phyloP scores from a whole-genome alignment of 192 early-diverging fungal genomes.

The Borealophlyctis nickersoniae region DNA sequence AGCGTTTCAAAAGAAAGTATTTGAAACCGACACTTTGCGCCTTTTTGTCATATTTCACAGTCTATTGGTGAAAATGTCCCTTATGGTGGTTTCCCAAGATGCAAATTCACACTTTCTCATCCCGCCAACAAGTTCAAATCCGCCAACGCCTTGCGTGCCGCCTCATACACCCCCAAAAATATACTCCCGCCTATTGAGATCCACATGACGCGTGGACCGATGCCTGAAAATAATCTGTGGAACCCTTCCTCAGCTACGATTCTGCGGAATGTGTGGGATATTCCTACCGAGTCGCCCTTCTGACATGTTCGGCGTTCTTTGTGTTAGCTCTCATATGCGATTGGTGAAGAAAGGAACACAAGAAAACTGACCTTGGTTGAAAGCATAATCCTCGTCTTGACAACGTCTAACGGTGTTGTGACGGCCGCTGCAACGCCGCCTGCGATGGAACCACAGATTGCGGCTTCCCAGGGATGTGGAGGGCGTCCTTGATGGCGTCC shows the following conservation, averaged over 20 bases:
- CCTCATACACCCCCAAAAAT: constrained; percentile 95
- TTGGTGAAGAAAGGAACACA: background rate
- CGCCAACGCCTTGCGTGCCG: constrained; percentile 3
- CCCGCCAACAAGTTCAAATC: background rate
- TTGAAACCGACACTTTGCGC: too few species aligned
- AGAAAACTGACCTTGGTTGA: constrained; percentile 56
- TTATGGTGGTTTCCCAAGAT: too few species aligned
- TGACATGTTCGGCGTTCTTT: constrained; percentile 33
- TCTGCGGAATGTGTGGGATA: constrained; percentile 64
- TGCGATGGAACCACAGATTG: constrained; percentile 80
- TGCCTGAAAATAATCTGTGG: constrained; percentile 76
- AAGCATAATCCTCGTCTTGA: constrained; percentile 97
- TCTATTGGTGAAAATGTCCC: too few species aligned
- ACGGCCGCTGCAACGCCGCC: constrained; percentile 86
- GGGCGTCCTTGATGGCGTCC: constrained; percentile 35
- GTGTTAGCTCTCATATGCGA: background rate
- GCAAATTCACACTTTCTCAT: too few species aligned
- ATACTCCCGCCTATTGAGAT: constrained; percentile 93
- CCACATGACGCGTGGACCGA: constrained; percentile 93
- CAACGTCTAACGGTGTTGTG: constrained; percentile 94
- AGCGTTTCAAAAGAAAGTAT: too few species aligned
- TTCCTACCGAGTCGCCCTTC: constrained; percentile 63
- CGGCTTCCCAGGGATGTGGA: constrained; percentile 76
- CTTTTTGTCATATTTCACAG: too few species aligned
- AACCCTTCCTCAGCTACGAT: constrained; percentile 79